Percentiles rank a stretch among this genome's conserved stretches.
phyloP scores from a whole-genome alignment of 2,329 filamentous ascomycete species.

The Bipolaris gigantea region DNA sequence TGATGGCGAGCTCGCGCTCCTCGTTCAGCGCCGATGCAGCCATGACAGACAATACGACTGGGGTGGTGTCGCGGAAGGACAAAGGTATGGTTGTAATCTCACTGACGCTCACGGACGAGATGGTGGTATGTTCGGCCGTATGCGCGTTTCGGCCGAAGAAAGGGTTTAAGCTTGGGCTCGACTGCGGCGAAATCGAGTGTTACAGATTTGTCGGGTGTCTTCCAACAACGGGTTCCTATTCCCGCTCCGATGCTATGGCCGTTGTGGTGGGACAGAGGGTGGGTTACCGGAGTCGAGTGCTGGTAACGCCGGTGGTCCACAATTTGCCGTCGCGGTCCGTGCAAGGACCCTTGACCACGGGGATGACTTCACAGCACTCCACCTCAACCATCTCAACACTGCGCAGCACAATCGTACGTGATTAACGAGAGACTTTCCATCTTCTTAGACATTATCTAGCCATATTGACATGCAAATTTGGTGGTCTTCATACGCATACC shows the following conservation, averaged over 20 bases:
- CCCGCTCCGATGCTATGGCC: background rate
- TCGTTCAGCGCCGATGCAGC: constrained; percentile 60
- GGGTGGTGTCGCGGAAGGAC: background rate
- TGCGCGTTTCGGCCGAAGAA: background rate
- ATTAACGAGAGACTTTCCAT: background rate
- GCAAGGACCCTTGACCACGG: background rate
- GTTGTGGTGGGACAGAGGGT: constrained; percentile 3
- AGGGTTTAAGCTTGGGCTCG: background rate
- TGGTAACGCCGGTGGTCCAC: constrained; percentile 1
- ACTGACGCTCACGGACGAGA: background rate
- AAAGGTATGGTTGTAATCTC: background rate
- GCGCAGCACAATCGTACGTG: background rate
- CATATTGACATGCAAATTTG: background rate
- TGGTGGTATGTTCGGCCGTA: background rate
- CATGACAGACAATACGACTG: constrained; percentile 12
- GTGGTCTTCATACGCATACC: background rate
- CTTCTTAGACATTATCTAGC: no score
- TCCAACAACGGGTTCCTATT: background rate
- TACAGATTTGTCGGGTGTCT: background rate
- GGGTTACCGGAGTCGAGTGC: constrained; percentile 2
- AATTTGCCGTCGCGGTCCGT: background rate
- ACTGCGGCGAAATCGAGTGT: background rate
- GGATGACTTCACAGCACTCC: background rate
- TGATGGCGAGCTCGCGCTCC: constrained; percentile 73
- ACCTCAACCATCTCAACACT: background rate